Base-by-base conservation (phyloP, 2,329 filamentous ascomycete species). In the Ambrosiella beaveri region DNA sequence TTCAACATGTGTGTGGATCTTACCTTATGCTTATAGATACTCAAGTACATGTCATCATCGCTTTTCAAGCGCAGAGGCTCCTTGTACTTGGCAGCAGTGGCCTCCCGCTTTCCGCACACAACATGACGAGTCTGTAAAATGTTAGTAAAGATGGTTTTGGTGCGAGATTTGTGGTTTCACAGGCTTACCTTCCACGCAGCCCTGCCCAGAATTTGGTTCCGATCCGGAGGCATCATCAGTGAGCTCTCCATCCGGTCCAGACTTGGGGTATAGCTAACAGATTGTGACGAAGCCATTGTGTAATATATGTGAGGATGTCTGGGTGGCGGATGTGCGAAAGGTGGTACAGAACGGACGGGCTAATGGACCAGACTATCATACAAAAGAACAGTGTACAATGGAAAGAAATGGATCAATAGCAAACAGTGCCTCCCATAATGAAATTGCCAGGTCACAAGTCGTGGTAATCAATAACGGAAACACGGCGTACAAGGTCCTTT, bases 11-110 rank as follows among this genome's bases (percentile, higher is more conserved):
- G 3, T 41, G 5, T 11, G 44, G 56, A 62, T 58, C 68, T 60
- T 63, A 80, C 77, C 71, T 77, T 80, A 63, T 71, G 67, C 64
- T 82, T 82, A 68, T 75, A 81, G 36, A 81, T 70, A 39, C 74
- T 74, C 60, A 71, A 76, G 27, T 73, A 69, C 61, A 61, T 41
- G 9, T 71, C 70, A 56, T 78, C 76, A 37, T 27, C 3, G 27
- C 57, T 59, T 5, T 53, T 49, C 6, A 59, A 27, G 9, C 61
- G 58, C 36, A 62, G 41, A 17, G 60, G 52, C 19, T 59, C 60
- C 47, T 57, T 71, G 13, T 50, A 38, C 45, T 37, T 54, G 8
- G 44, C 53, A 55, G 47, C 57, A 55, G n/a, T 58, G 36, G 37
- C 51, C 56, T 61, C 57, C n/a, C 57, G 59, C 36, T 59, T 57